A percentile compares a stretch with the other conserved stretches of the same genome.
These are phyloP conservation scores for Geopyxis carbonaria DNA, from an alignment of 495 filamentous ascomycete species.

Conservation along the genomic window DNA sequence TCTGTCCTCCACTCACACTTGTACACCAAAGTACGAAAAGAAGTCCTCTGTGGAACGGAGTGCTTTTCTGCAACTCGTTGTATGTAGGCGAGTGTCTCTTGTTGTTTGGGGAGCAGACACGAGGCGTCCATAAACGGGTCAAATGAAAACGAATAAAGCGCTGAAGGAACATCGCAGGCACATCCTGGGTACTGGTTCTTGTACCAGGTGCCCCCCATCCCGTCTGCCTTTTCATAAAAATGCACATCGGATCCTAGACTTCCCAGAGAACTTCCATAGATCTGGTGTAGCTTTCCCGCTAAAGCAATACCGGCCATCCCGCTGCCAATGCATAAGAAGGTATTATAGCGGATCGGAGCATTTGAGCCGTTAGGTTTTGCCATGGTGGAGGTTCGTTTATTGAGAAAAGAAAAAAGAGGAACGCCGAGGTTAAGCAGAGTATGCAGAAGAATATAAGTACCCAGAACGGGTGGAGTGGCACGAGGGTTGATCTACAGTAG, in stretches of 20 bases:
- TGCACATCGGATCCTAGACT: background rate
- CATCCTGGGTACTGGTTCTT: conserved; percentile 1
- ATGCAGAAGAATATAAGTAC: too few relatives aligned
- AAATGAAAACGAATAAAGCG: conserved; percentile 36
- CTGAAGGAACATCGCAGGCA: conserved; percentile 10
- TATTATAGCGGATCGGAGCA: too few relatives aligned
- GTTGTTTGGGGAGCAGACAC: conserved; percentile 28
- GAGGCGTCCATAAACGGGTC: conserved; percentile 32
- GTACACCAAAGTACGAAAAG: conserved; percentile 29
- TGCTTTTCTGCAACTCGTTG: conserved; percentile 31
- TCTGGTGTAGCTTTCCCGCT: conserved; percentile 1
- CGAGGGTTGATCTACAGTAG: too few relatives aligned
- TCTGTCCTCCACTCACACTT: conserved; percentile 31
- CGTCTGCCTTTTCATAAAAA: conserved; percentile 3
- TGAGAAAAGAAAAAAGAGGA: too few relatives aligned
- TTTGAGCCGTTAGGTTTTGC: too few relatives aligned
- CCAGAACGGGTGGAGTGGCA: too few relatives aligned
- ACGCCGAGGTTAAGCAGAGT: too few relatives aligned
- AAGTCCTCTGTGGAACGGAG: conserved; percentile 29
- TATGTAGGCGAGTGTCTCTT: conserved; percentile 34
- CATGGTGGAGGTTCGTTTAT: too few relatives aligned
- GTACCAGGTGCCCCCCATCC: conserved; percentile 6
- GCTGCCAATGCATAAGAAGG: too few relatives aligned
- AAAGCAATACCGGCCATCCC: conserved; percentile 5
- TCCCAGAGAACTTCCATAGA: background rate